Conservation (phyloP, 768 basidiomycete species). For the Kwoniella europaea region DNA sequence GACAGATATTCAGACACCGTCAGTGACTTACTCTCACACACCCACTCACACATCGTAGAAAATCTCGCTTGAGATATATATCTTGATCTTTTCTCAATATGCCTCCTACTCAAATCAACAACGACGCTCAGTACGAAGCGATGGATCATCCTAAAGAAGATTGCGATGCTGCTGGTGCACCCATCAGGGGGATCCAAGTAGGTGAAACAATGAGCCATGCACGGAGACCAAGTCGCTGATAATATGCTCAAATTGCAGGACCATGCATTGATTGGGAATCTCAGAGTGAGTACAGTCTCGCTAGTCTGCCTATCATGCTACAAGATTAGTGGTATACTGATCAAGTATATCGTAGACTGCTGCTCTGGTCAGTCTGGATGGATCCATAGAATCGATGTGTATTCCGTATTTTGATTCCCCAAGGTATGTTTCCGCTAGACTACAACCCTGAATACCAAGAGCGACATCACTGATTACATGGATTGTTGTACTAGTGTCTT, state of each 20-base stretch:
- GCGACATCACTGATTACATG: not conserved
- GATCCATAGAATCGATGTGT: conserved; percentile 78
- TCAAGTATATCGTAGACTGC: conserved; percentile 40
- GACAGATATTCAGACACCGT: not conserved
- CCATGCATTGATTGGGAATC: conserved; percentile 58
- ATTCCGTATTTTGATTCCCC: conserved; percentile 93
- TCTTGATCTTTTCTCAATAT: conserved; percentile 1
- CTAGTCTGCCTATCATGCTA: not conserved
- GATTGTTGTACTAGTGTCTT: conserved; percentile 63
- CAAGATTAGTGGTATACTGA: not conserved
- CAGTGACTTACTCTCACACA: not conserved
- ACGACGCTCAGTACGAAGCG: conserved; percentile 7
- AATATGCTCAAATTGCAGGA: conserved; percentile 27
- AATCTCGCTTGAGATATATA: not conserved
- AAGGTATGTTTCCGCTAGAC: conserved; percentile 58
- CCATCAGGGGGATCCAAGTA: conserved; percentile 53
- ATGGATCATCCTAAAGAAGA: conserved; percentile 25
- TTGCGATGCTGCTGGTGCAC: conserved; percentile 31
- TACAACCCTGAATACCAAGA: not conserved
- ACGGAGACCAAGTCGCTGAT: not conserved
- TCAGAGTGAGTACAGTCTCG: conserved; percentile 31
- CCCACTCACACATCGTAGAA: not conserved
- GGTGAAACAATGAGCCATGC: not conserved
- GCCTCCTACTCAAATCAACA: conserved; percentile 2
- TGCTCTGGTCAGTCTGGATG: conserved; percentile 60